Evolutionary conservation across 148 eudicot genomes (phyloP).

Genomic region (Heliosperma pusillum): DNA sequence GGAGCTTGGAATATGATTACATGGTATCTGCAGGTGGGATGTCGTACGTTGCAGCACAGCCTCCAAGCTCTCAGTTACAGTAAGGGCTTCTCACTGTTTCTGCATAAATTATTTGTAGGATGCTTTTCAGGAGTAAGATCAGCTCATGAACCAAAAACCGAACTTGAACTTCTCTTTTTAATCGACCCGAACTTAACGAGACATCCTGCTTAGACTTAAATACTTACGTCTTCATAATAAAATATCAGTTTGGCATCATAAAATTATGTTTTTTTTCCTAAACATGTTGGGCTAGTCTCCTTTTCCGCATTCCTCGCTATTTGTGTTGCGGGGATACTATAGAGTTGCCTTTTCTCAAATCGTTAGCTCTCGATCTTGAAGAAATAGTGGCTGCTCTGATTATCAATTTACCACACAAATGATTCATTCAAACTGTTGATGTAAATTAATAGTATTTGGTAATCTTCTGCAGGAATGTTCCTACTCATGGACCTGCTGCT

Average conservation of each 20-base stretch:
- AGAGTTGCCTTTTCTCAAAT: too few species aligned
- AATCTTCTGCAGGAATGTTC: conserved; percentile 53
- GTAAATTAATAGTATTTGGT: background rate
- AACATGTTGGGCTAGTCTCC: too few species aligned
- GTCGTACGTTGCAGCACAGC: conserved; percentile 50
- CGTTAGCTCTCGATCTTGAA: background rate
- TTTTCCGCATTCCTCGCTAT: too few species aligned
- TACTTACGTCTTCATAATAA: background rate
- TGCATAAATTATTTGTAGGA: background rate
- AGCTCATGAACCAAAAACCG: background rate
- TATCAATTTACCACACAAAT: too few species aligned
- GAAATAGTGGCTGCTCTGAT: background rate
- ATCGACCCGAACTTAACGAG: too few species aligned
- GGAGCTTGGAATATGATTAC: conserved; percentile 15
- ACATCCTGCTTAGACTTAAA: background rate
- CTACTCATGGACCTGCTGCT: conserved; percentile 60
- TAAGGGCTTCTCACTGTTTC: conserved; percentile 30
- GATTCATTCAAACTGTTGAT: background rate
- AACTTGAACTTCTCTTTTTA: too few species aligned
- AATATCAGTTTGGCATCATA: background rate
- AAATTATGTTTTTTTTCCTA: too few species aligned
- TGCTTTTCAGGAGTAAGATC: too few species aligned
- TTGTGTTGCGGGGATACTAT: too few species aligned
- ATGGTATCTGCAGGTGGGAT: conserved; percentile 48
- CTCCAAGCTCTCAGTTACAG: conserved; percentile 53